Conservation (phyloP, 352 stramenopile species). For the Elongisporangium prolatum region DNA sequence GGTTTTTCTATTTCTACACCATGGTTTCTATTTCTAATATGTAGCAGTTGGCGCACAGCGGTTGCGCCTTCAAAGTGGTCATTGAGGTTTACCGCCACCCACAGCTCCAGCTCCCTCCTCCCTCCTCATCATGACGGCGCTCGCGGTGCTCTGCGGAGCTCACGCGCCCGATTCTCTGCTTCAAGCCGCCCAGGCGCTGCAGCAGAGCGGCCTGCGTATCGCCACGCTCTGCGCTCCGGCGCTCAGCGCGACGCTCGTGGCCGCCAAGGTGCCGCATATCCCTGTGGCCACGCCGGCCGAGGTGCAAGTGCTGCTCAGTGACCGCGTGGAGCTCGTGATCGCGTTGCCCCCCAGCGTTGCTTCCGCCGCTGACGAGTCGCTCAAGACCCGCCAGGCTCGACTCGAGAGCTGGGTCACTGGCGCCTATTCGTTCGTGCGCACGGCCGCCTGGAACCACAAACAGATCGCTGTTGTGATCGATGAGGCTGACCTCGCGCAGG, state of each 20-base stretch:
- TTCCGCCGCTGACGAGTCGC: slow-evolving; percentile 17
- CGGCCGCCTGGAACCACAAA: slow-evolving; percentile 84
- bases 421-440: slow-evolving; percentile 75
- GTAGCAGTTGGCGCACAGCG: neutral
- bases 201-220: slow-evolving; percentile 50
- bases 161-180: slow-evolving; percentile 40
- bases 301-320: slow-evolving; percentile 61
- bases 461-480: slow-evolving; percentile 81
- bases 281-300: slow-evolving; percentile 54
- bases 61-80: neutral
- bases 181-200: slow-evolving; percentile 41
- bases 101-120: neutral
- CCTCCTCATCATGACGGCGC: slow-evolving; percentile 14
- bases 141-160: slow-evolving; percentile 71
- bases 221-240: slow-evolving; percentile 49
- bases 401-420: slow-evolving; percentile 69
- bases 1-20: neutral
- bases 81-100: neutral
- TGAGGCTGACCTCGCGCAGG: slow-evolving; percentile 40
- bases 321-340: slow-evolving; percentile 67
- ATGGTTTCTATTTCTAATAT: neutral
- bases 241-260: slow-evolving; percentile 53
- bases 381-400: slow-evolving; percentile 34
- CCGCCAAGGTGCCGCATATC: slow-evolving; percentile 72
- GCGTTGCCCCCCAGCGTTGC: slow-evolving; percentile 36